phyloP scores from a whole-genome alignment of 1,284 basidiomycete genomes.

The Pterulicium gracile region DNA sequence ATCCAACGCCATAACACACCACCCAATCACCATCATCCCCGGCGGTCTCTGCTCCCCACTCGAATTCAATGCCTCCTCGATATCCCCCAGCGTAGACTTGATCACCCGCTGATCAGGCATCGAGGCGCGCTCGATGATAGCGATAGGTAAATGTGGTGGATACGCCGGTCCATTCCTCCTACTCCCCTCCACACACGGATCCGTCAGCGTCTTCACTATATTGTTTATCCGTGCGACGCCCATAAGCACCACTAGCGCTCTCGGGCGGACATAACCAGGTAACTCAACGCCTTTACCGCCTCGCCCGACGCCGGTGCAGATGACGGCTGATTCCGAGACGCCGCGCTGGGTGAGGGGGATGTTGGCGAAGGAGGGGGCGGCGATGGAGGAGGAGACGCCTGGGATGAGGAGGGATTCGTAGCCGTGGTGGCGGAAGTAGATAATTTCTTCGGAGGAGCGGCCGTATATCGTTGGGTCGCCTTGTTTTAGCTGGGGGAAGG shows the following conservation, averaged over 20 bases:
- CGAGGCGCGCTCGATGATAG: conserved; percentile 88
- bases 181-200: conserved; percentile 14
- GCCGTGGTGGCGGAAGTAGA: conserved; percentile 82
- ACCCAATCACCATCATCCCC: conserved; percentile 93
- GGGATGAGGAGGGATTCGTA: conserved; percentile 81
- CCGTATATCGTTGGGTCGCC: conserved; percentile 95
- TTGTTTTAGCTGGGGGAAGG: conserved; percentile 70
- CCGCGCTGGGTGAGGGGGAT: conserved; percentile 96
- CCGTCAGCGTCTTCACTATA: conserved; percentile 57
- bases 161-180: conserved; percentile 51
- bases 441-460: conserved; percentile 87
- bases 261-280: conserved; percentile 76
- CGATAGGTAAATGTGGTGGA: conserved; percentile 75
- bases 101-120: conserved; percentile 88
- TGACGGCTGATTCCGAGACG: conserved; percentile 78
- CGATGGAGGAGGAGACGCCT: conserved; percentile 82
- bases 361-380: conserved; percentile 80
- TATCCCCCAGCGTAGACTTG: conserved; percentile 65
- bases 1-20: conserved; percentile 63
- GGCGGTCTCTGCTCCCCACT: conserved; percentile 86
- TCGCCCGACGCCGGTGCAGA: conserved; percentile 91
- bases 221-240: conserved; percentile 80
- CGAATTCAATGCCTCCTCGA: conserved; percentile 64
- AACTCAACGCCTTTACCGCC: conserved; percentile 77
- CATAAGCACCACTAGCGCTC: conserved; percentile 87